Evolutionary conservation across 306 rosid species (phyloP).

Genomic region (Mucuna pruriens): DNA sequence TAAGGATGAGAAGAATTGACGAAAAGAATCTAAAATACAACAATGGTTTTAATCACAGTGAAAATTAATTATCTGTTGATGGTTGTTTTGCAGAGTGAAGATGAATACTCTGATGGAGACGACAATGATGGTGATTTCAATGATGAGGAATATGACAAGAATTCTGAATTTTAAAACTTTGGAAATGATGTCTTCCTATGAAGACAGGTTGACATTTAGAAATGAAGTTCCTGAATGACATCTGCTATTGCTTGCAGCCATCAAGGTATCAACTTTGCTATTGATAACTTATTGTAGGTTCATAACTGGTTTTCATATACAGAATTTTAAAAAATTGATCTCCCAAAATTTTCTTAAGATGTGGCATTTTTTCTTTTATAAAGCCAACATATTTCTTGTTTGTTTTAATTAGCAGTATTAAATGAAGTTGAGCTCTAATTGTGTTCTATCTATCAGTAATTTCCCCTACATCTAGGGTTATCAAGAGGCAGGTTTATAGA

Average conservation of each 20-base stretch:
- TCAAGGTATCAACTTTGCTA: conserved; percentile 33
- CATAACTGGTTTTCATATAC: not conserved
- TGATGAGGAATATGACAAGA: conserved; percentile 34
- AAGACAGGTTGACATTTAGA: conserved; percentile 38
- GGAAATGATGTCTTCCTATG: conserved; percentile 25
- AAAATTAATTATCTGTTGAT: not conserved
- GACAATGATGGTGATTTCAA: conserved; percentile 36
- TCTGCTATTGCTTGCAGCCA: conserved; percentile 24
- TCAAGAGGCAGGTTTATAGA: too few relatives aligned
- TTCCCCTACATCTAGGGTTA: too few relatives aligned
- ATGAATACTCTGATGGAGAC: conserved; percentile 41
- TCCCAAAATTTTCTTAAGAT: not conserved
- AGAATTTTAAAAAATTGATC: not conserved
- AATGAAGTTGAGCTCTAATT: too few relatives aligned
- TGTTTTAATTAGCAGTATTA: too few relatives aligned
- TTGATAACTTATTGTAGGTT: conserved; percentile 1
- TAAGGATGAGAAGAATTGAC: not conserved
- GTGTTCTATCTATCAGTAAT: too few relatives aligned
- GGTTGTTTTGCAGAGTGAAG: conserved; percentile 57
- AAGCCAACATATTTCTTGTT: too few relatives aligned
- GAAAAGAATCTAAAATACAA: conserved; percentile 19
- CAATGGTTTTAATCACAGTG: not conserved
- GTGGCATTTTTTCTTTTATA: too few relatives aligned
- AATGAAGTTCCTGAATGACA: conserved; percentile 8
- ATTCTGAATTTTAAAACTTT: conserved; percentile 10